Evolutionary conservation across 2,329 filamentous ascomycete genomes (phyloP).

Genomic region (Botrytis porri): DNA sequence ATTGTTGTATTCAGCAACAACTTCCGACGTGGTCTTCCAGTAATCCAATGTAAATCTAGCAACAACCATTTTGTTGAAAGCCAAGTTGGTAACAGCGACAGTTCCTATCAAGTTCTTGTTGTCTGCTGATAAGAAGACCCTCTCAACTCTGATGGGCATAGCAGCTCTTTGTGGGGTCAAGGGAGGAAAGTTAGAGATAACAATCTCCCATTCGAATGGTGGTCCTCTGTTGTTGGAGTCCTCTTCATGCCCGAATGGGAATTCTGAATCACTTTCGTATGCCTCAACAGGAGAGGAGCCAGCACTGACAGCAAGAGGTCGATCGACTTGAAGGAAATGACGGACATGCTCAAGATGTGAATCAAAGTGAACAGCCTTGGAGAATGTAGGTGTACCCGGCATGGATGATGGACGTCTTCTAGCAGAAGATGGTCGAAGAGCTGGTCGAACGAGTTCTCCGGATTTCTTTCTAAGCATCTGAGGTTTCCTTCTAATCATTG

Average conservation of each 20-base stretch:
- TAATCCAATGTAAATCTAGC: constrained; percentile 95
- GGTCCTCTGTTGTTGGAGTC: constrained; percentile 38
- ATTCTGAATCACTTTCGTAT: constrained; percentile 84
- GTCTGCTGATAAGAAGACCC: constrained; percentile 81
- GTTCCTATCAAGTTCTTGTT: constrained; percentile 83
- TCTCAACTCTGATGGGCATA: constrained; percentile 75
- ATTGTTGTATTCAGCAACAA: constrained; percentile 81
- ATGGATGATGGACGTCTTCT: constrained; percentile 86
- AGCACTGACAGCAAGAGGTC: constrained; percentile 92
- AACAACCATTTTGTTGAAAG: constrained; percentile 85
- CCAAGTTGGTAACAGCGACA: constrained; percentile 80
- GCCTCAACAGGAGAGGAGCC: constrained; percentile 86
- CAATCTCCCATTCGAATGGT: constrained; percentile 82
- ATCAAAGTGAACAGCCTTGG: constrained; percentile 98
- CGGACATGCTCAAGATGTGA: constrained; percentile 93
- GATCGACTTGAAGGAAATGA: constrained; percentile 91
- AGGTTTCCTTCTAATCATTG: constrained; percentile 64
- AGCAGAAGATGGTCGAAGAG: constrained; percentile 72
- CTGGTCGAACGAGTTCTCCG: constrained; percentile 90
- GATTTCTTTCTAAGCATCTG: constrained; percentile 97
- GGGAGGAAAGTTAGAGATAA: constrained; percentile 76
- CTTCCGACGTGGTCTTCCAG: constrained; percentile 98
- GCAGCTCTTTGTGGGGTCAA: constrained; percentile 61
- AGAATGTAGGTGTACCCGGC: constrained; percentile 93
- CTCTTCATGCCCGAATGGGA: constrained; percentile 67